Conservation (phyloP, 2,329 filamentous ascomycete genomes). For the Fusarium virguliforme region DNA sequence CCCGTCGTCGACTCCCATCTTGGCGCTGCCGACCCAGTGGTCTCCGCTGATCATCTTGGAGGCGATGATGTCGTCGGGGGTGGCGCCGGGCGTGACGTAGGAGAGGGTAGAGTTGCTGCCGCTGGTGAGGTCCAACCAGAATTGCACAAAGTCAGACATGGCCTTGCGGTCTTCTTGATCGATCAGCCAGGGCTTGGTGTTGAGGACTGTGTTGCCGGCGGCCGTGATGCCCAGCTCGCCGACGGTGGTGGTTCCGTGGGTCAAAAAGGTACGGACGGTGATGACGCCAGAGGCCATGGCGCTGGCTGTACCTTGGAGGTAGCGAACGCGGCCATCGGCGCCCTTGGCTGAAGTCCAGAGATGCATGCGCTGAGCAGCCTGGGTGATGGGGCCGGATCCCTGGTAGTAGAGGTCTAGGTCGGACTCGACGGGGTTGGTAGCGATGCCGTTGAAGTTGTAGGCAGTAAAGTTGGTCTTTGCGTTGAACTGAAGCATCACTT, state of each 20-base stretch:
- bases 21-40: conserved; percentile 51
- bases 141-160: conserved; percentile 49
- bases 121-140: conserved; percentile 45
- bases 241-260: conserved; percentile 46
- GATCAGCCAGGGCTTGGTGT: conserved; percentile 51
- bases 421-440: conserved; percentile 25
- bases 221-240: conserved; percentile 49
- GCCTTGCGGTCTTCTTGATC: conserved; percentile 47
- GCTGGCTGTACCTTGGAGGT: conserved; percentile 48
- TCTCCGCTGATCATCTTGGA: conserved; percentile 51
- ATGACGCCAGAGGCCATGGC: conserved; percentile 47
- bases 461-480: conserved; percentile 45
- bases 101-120: conserved; percentile 45
- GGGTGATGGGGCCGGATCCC: conserved; percentile 49
- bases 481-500: conserved; percentile 55
- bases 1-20: conserved; percentile 67
- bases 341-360: conserved; percentile 49
- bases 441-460: conserved; percentile 49
- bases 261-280: conserved; percentile 47
- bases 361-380: conserved; percentile 51
- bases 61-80: conserved; percentile 37
- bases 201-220: conserved; percentile 48
- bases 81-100: conserved; percentile 46
- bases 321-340: conserved; percentile 45
- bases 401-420: conserved; percentile 49